Percentiles rank a stretch among this genome's conserved stretches.
phyloP scores from a whole-genome alignment of 495 filamentous ascomycete genomes.

The Niebla homalea region DNA sequence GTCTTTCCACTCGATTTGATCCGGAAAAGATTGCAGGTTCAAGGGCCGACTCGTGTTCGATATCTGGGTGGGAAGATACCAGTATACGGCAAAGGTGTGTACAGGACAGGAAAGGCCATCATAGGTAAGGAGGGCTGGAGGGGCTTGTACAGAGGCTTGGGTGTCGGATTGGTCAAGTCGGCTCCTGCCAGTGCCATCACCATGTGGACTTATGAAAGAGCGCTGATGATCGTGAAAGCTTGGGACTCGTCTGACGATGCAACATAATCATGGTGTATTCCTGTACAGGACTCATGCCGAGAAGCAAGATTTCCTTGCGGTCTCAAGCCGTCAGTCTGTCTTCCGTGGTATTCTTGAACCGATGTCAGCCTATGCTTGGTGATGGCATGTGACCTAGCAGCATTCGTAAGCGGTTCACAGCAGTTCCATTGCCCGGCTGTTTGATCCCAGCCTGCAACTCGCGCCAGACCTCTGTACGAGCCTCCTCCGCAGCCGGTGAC shows the following conservation, averaged over 20 bases:
- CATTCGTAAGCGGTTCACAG: conserved; percentile 36
- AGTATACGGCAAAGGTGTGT: conserved; percentile 53
- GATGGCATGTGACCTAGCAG: conserved; percentile 33
- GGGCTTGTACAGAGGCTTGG: conserved; percentile 78
- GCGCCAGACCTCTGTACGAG: conserved; percentile 41
- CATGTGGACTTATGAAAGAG: conserved; percentile 94
- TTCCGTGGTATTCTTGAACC: neutral
- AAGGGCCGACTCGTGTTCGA: conserved; percentile 64
- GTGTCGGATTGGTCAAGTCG: conserved; percentile 82
- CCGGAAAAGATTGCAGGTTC: conserved; percentile 85
- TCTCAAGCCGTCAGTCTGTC: too few relatives aligned
- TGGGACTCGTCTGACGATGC: conserved; percentile 5
- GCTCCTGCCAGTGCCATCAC: conserved; percentile 91
- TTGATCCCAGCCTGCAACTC: neutral
- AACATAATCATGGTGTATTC: neutral
- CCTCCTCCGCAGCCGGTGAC: conserved; percentile 45
- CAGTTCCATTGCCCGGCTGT: conserved; percentile 23
- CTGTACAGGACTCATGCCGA: too few relatives aligned
- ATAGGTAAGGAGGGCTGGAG: conserved; percentile 56
- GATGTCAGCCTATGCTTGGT: neutral
- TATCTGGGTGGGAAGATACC: conserved; percentile 88
- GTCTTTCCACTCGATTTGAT: conserved; percentile 93
- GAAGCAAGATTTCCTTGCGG: too few relatives aligned
- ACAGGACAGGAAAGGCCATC: conserved; percentile 51
- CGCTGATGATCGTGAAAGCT: conserved; percentile 43